Conservation (phyloP, 352 stramenopile species). For the Phytophthora megakarya region DNA sequence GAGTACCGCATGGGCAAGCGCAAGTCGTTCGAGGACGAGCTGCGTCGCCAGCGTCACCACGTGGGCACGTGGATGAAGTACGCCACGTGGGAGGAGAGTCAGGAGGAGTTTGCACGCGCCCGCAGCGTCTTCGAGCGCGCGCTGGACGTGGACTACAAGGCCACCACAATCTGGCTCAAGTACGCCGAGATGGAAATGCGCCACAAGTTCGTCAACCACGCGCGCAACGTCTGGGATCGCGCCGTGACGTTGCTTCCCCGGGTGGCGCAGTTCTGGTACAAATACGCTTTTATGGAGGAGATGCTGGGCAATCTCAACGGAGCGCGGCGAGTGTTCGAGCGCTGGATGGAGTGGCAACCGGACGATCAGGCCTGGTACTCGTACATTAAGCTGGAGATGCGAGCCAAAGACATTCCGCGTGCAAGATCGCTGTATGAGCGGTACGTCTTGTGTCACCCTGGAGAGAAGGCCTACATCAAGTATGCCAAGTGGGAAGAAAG, state of each 20-base stretch:
- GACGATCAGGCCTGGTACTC: constrained; percentile 98
- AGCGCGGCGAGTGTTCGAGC: constrained; percentile 96
- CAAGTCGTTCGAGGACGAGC: constrained; percentile 95
- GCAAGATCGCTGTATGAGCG: constrained; percentile 94
- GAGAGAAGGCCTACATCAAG: constrained; percentile 95
- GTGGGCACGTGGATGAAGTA: constrained; percentile 99
- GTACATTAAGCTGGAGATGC: constrained; percentile 98
- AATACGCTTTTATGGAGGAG: constrained; percentile 99
- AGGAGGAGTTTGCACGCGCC: constrained; percentile 97
- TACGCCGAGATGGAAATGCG: constrained; percentile 99
- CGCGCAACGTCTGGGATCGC: constrained; percentile 95
- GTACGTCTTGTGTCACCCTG: constrained; percentile 93
- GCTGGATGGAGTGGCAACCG: constrained; percentile 97
- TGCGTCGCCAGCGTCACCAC: constrained; percentile 95
- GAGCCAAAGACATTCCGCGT: constrained; percentile 83
- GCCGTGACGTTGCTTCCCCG: constrained; percentile 95
- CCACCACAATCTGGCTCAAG: constrained; percentile 95
- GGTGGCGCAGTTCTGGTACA: constrained; percentile 99
- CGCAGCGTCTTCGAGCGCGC: constrained; percentile 97
- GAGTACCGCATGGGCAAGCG: constrained; percentile 94
- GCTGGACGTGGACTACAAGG: constrained; percentile 97
- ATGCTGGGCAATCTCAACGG: constrained; percentile 96
- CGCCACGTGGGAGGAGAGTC: constrained; percentile 97
- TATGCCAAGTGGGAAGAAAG: constrained; percentile 98
- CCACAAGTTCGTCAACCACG: constrained; percentile 99